These are phyloP conservation scores for Stemphylium beticola DNA, from an alignment of 2,329 filamentous ascomycete genomes.

Conservation along the genomic window DNA sequence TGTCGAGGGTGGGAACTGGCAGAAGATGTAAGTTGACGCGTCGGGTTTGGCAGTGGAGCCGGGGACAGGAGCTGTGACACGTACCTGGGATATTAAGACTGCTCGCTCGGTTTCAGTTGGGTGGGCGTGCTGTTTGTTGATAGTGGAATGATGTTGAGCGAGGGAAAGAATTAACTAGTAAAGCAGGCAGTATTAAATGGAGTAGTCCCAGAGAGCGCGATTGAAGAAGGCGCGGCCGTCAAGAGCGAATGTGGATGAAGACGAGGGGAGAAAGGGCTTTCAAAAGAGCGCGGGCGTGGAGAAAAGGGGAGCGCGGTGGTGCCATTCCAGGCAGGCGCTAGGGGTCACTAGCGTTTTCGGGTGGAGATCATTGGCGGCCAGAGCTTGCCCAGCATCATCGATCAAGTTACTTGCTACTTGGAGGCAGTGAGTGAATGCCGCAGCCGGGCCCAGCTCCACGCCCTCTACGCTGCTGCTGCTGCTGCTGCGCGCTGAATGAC, in stretches of 20 bases:
- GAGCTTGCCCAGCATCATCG: constrained; percentile 18
- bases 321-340: constrained; percentile 19
- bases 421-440: constrained; percentile 1
- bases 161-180: constrained; percentile 49
- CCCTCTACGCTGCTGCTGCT: not conserved
- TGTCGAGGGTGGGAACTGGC: constrained; percentile 30
- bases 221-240: constrained; percentile 30
- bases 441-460: not conserved
- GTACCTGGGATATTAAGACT: constrained; percentile 47
- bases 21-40: constrained; percentile 32
- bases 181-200: constrained; percentile 39
- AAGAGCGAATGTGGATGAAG: constrained; percentile 31
- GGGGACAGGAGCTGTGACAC: constrained; percentile 22
- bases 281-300: constrained; percentile 13
- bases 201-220: constrained; percentile 28
- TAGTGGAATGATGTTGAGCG: constrained; percentile 45
- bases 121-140: constrained; percentile 32
- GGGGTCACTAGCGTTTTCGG: constrained; percentile 16
- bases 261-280: constrained; percentile 21
- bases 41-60: constrained; percentile 19
- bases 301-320: constrained; percentile 30
- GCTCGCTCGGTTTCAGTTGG: constrained; percentile 29
- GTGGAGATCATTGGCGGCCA: constrained; percentile 25
- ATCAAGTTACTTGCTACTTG: constrained; percentile 2
- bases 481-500: not conserved